Evolutionary conservation across 768 basidiomycete species (phyloP).

Genomic region (Mycena rosella): DNA sequence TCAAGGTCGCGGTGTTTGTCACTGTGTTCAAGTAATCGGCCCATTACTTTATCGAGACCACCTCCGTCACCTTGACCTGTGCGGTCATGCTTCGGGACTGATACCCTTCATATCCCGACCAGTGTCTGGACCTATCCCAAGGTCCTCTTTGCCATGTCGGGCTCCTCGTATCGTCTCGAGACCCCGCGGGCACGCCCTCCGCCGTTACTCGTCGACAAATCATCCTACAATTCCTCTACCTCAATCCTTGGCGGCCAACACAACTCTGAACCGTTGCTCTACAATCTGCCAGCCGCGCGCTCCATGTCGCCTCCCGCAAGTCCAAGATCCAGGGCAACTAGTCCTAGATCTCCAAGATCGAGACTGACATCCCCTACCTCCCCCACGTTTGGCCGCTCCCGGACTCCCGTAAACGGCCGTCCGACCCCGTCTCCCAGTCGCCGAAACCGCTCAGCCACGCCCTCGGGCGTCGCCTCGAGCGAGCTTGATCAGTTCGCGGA

Average conservation of each 20-base stretch:
- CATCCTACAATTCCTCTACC: slow-evolving; percentile 54
- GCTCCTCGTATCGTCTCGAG: slow-evolving; percentile 74
- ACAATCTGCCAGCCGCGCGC: slow-evolving; percentile 76
- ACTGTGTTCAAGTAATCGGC: too few species aligned
- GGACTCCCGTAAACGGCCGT: slow-evolving; percentile 62
- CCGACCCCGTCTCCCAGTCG: slow-evolving; percentile 70
- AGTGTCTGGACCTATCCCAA: background rate
- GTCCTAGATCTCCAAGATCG: slow-evolving; percentile 33
- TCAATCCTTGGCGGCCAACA: slow-evolving; percentile 56
- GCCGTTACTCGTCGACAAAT: slow-evolving; percentile 68
- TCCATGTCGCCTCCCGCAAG: slow-evolving; percentile 71
- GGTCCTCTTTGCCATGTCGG: slow-evolving; percentile 58
- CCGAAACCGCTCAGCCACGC: slow-evolving; percentile 77
- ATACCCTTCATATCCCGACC: background rate
- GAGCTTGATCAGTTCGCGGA: slow-evolving; percentile 87
- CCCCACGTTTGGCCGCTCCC: slow-evolving; percentile 66
- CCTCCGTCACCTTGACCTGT: too few species aligned
- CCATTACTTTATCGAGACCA: too few species aligned
- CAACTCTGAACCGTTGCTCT: slow-evolving; percentile 76
- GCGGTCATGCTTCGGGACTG: too few species aligned
- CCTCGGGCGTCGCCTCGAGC: slow-evolving; percentile 70
- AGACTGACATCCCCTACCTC: slow-evolving; percentile 67
- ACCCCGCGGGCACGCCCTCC: slow-evolving; percentile 73
- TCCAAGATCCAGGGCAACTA: slow-evolving; percentile 54
- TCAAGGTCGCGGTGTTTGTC: too few species aligned